Evolutionary conservation across 495 filamentous ascomycete genomes (phyloP), one percentile per base, ranked within the genome.

Genomic region (Evernia prunastri): DNA sequence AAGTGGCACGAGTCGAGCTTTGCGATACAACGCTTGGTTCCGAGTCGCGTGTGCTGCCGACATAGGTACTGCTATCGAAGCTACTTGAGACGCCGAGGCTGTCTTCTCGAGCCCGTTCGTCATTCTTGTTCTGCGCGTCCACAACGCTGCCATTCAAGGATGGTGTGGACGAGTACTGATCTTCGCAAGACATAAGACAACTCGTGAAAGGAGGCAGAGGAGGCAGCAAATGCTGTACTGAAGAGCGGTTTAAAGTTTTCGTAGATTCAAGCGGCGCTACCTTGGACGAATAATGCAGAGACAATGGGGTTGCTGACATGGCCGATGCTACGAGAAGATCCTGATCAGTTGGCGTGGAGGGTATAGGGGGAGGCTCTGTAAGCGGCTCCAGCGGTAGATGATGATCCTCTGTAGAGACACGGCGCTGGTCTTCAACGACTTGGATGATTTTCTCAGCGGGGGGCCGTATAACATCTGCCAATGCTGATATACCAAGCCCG

Each of bases 1-100:
- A 96, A 36, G 92, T 96, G 45, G 92, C 92, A 56, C 92, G 81
- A 3, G 93, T 97, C 20, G 93, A 97, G 4, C 84, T 54, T 54
- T 54, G 51, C 5, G 51, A 54, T 33, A 54, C 85, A 70, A 87
- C 86, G 12, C 92, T 94, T 67, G 86, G 84, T 69, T 93, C 91
- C 2, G 91, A 96, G 67, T 91, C 89, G 40, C 89, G 86, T 56
- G 84, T 77, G 70, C 83, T 84, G 75, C 87, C 89, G 61, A 86
- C 80, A 69, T 89, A 91, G 3, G 89, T 94, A 74, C 86, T 89
- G 69, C 82, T 87, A 66, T 86, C 84, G 33, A 80, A 84, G 47
- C 80, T 81, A 71, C 83, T 84, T 25, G 81, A 81, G 31, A 72
- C 71, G 58, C 79, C 78, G 56, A 81, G 74, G 63, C 79, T 82